These are phyloP conservation scores for Tagetes patula DNA, from an alignment of 129 eudicot genomes.

Conservation along the genomic window DNA sequence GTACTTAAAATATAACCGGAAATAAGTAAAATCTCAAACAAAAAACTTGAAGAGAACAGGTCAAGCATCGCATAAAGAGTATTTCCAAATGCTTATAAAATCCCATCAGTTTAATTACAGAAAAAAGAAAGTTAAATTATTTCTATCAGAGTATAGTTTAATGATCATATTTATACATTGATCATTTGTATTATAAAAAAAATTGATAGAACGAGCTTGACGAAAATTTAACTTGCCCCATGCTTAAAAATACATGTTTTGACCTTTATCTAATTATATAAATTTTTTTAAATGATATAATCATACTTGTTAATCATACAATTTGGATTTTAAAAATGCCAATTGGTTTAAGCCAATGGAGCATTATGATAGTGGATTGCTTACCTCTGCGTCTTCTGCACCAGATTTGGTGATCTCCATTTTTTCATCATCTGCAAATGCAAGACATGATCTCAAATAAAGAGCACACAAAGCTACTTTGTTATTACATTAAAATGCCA, in stretches of 20 bases:
- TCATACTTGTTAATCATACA: no score
- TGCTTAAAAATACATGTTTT: background rate
- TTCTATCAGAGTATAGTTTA: background rate
- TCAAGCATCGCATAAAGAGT: background rate
- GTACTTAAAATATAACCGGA: no score
- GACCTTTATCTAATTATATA: conserved; percentile 4
- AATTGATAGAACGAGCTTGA: background rate
- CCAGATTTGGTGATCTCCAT: conserved; percentile 43
- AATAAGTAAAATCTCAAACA: background rate
- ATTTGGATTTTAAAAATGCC: background rate
- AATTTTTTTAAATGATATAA: no score
- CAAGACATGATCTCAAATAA: conserved; percentile 17
- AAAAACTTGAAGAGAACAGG: background rate
- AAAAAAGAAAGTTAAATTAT: background rate
- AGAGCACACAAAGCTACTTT: background rate
- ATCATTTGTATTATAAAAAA: background rate
- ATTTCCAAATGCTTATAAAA: background rate
- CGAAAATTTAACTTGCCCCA: background rate
- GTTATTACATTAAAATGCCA: background rate
- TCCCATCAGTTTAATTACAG: background rate
- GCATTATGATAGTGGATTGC: background rate
- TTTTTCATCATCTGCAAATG: conserved; percentile 44
- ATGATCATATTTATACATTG: background rate
- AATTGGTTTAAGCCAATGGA: background rate
- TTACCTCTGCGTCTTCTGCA: conserved; percentile 38